Evolutionary conservation across 805 yeast species (phyloP), one percentile per base, ranked within the genome.

Genomic region (Dipodascopsis tothii): DNA sequence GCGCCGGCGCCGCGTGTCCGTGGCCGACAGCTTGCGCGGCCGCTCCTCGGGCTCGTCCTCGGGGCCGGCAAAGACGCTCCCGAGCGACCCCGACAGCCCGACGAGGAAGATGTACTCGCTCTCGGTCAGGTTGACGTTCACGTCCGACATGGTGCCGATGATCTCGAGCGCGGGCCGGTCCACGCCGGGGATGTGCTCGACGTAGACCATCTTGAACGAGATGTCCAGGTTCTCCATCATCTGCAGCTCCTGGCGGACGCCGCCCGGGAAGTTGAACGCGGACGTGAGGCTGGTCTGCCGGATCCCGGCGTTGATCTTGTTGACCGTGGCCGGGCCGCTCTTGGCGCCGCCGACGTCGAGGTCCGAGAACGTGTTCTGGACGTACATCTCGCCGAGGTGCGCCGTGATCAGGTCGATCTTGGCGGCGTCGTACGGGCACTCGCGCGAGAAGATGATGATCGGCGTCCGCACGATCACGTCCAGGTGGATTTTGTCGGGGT

Each of bases 381-480:
- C 75, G 52, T 73, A 80, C 6, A 92, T 65, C 58, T 90, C 95
- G 51, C 98, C 98, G 40, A 88, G 69, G 54, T 84, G 77, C 16
- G 81, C 75, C 0, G 82, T 78, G 27, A 90, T 59, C 17, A 73
- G 65, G 56, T 90, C 90, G 55, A 73, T 77, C 7, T 52, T 32
- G 35, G 71, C 73, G 3, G 33, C 41, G 3, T 42, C 48, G 30
- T 43, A 58, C 25, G 50, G 50, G 23, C 71, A 66, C 0, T 74
- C 50, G 41, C 71, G 71, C 0, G 97, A 95, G 56, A 87, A 86
- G 2, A 81, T 77, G 30, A 92, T 68, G 6, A 81, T 81, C 0
- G 98, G 99, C 1, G 96, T 85, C 41, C 76, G 73, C 14, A 92
- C 70, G 16, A 75, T 62, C 27, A 94, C 63, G 55, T 88, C 83